Percentiles rank a stretch among this genome's conserved stretches.
Evolutionary conservation across 2,329 filamentous ascomycete species (phyloP).

Genomic region (Aspergillus sp.): DNA sequence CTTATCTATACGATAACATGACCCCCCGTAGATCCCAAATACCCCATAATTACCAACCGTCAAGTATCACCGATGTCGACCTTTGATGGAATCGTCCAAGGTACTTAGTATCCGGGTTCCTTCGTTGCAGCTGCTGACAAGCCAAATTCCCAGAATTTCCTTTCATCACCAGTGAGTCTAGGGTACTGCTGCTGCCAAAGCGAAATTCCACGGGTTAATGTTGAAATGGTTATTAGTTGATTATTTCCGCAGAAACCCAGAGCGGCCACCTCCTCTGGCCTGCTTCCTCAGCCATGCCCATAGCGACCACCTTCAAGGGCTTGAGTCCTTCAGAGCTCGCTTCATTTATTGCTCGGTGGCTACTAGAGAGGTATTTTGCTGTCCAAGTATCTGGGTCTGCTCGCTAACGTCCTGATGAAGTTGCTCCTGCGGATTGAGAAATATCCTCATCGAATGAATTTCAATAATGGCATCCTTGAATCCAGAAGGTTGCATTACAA

Average conservation of each 20-base stretch:
- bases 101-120: conserved; percentile 22
- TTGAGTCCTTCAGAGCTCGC: conserved; percentile 73
- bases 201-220: not conserved
- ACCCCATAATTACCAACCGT: not conserved
- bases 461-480: conserved; percentile 74
- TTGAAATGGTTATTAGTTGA: conserved; percentile 59
- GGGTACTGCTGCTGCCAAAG: not conserved
- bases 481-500: conserved; percentile 72
- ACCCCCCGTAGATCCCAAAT: not conserved
- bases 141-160: conserved; percentile 64
- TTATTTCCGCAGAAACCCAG: conserved; percentile 66
- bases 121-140: not conserved
- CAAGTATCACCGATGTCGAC: conserved; percentile 63
- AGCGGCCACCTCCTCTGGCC: conserved; percentile 64
- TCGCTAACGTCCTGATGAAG: conserved; percentile 26
- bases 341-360: conserved; percentile 90
- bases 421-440: conserved; percentile 78
- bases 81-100: conserved; percentile 66
- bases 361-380: conserved; percentile 62
- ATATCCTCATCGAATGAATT: conserved; percentile 77
- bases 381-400: not conserved
- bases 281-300: conserved; percentile 93
- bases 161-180: conserved; percentile 63
- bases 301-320: conserved; percentile 80
- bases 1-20: not conserved